These are phyloP conservation scores for Carex arenaria DNA, from an alignment of 202 grass and related monocot species.

Conservation along the genomic window DNA sequence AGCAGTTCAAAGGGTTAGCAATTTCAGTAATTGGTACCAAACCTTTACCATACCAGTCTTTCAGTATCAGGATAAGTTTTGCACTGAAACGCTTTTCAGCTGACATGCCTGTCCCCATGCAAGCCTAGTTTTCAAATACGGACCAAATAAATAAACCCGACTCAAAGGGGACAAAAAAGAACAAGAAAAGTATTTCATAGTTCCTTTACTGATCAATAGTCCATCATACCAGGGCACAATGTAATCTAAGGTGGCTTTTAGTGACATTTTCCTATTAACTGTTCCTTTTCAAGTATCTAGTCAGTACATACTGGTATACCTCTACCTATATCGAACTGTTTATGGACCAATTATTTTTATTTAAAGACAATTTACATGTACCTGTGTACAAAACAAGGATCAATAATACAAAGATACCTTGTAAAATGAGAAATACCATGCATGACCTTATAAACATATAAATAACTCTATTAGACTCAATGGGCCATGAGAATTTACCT, in stretches of 20 bases:
- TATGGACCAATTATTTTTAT: not conserved
- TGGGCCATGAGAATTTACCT: not conserved
- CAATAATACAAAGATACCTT: not conserved
- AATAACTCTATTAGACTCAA: not conserved
- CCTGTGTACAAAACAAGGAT: not conserved
- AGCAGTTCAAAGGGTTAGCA: not conserved
- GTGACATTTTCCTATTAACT: not conserved
- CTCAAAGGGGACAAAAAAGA: not conserved
- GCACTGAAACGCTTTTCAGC: not conserved
- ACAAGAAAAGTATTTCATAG: not conserved
- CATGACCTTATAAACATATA: not conserved
- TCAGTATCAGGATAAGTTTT: not conserved
- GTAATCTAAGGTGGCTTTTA: not conserved
- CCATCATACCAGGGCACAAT: not conserved
- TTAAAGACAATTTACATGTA: not conserved
- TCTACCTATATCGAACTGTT: not conserved
- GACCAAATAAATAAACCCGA: not conserved
- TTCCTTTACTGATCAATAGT: not conserved
- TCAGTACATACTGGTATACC: not conserved
- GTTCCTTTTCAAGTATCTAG: not conserved
- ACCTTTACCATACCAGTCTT: not conserved
- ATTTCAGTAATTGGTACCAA: conserved; percentile 2
- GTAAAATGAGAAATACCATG: not conserved
- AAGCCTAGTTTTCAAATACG: not conserved
- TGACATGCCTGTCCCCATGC: not conserved